Conservation (phyloP, 2,329 filamentous ascomycete species). For the Ophiocordyceps camponoti-floridani region DNA sequence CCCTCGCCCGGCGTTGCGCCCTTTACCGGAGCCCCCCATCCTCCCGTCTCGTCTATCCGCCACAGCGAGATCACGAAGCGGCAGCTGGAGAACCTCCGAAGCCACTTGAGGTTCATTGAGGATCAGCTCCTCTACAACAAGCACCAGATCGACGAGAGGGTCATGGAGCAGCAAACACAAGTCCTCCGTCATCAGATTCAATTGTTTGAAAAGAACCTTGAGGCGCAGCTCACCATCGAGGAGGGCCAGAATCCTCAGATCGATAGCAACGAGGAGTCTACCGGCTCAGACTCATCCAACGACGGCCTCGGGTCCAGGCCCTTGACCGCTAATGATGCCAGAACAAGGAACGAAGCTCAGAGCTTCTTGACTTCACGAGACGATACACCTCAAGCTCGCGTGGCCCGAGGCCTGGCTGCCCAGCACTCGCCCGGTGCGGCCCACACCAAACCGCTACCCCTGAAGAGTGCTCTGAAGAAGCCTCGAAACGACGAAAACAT, state of each 20-base stretch:
- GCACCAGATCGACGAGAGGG: slow-evolving; percentile 41
- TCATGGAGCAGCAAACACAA: slow-evolving; percentile 24
- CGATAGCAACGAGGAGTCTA: slow-evolving; percentile 9
- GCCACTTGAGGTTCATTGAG: slow-evolving; percentile 36
- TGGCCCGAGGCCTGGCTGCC: slow-evolving; percentile 3
- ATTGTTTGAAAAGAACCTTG: slow-evolving; percentile 28
- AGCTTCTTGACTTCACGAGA: slow-evolving; percentile 4
- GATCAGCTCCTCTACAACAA: slow-evolving; percentile 43
- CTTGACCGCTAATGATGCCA: slow-evolving; percentile 4
- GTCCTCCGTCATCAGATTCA: slow-evolving; percentile 26
- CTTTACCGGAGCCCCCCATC: slow-evolving; percentile 8
- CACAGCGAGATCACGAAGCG: slow-evolving; percentile 42
- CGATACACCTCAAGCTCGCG: slow-evolving; percentile 3
- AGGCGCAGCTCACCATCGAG: slow-evolving; percentile 27
- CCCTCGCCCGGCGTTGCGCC: slow-evolving; percentile 5
- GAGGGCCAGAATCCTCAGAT: slow-evolving; percentile 20
- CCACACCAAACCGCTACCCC: slow-evolving; percentile 11
- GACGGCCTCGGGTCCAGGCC: slow-evolving; percentile 3
- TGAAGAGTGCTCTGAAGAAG: slow-evolving; percentile 4
- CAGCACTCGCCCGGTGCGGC: slow-evolving; percentile 9
- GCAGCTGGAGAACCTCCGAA: slow-evolving; percentile 32
- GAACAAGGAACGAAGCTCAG: slow-evolving; percentile 3
- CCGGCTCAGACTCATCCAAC: slow-evolving; percentile 5
- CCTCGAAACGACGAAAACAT: slow-evolving; percentile 6
- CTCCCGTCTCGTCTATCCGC: slow-evolving; percentile 39